Conservation (phyloP, 108 stramenopile genomes). For the Stephanodiscus triporus region DNA sequence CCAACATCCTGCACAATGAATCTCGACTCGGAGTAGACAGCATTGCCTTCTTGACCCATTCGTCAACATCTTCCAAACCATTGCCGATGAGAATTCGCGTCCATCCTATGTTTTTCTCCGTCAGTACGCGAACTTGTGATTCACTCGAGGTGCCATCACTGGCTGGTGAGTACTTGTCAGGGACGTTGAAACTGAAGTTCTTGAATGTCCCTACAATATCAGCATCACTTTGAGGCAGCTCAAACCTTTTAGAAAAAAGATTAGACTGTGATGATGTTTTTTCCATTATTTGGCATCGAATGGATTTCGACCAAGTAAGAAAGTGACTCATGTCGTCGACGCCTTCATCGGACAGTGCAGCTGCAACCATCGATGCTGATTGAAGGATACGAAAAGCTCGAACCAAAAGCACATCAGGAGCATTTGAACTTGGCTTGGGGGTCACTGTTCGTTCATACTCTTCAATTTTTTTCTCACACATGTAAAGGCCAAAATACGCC, state of each 20-base stretch:
- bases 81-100: not conserved
- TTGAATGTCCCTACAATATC: constrained; percentile 7
- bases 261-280: constrained; percentile 10
- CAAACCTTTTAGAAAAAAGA: constrained; percentile 13
- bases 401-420: constrained; percentile 33
- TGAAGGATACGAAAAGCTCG: constrained; percentile 30
- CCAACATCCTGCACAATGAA: constrained; percentile 6
- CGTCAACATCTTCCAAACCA: constrained; percentile 5
- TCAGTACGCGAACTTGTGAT: constrained; percentile 5
- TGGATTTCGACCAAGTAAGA: constrained; percentile 11
- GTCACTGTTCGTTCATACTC: constrained; percentile 1
- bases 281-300: constrained; percentile 7
- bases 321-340: constrained; percentile 29
- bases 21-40: constrained; percentile 8
- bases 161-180: not conserved
- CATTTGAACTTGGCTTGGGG: not conserved
- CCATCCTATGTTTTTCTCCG: constrained; percentile 28
- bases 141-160: not conserved
- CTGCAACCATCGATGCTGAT: constrained; percentile 15
- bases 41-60: constrained; percentile 16
- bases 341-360: constrained; percentile 27
- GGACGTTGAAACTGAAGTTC: constrained; percentile 20
- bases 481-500: constrained; percentile 27
- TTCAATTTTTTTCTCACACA: constrained; percentile 7
- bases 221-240: constrained; percentile 8